phyloP scores from a whole-genome alignment of 495 filamentous ascomycete genomes.

The Xylaria grammica region DNA sequence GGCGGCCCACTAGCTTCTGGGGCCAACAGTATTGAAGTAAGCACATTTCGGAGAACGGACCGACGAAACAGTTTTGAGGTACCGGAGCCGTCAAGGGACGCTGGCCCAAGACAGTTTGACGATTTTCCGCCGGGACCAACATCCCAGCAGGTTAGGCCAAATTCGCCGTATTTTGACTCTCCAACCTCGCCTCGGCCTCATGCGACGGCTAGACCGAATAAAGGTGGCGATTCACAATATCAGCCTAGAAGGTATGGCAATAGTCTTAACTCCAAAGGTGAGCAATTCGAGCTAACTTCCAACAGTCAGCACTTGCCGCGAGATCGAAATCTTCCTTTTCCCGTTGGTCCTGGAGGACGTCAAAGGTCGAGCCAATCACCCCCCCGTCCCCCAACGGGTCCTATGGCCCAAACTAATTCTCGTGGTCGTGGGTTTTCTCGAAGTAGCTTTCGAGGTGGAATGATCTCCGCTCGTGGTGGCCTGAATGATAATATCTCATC shows the following conservation, averaged over 20 bases:
- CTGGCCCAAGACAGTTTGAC: conserved; percentile 28
- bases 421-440: conserved; percentile 59
- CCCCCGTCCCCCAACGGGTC: conserved; percentile 51
- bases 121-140: conserved; percentile 60
- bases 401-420: conserved; percentile 57
- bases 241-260: conserved; percentile 65
- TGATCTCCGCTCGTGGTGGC: conserved; percentile 40
- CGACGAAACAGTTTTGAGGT: conserved; percentile 46
- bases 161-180: conserved; percentile 68
- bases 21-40: conserved; percentile 55
- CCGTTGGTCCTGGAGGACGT: conserved; percentile 57
- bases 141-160: conserved; percentile 62
- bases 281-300: conserved; percentile 30
- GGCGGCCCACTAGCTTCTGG: conserved; percentile 46
- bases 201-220: conserved; percentile 62
- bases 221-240: conserved; percentile 59
- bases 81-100: conserved; percentile 5
- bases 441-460: conserved; percentile 48
- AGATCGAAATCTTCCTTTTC: conserved; percentile 57
- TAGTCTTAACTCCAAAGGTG: conserved; percentile 23
- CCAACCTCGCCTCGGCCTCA: conserved; percentile 72
- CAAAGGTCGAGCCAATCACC: conserved; percentile 56
- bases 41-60: conserved; percentile 47
- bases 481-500: conserved; percentile 14
- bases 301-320: conserved; percentile 63